Base-by-base conservation (phyloP, 2,329 filamentous ascomycete species). In the Phialophora verrucosa region DNA sequence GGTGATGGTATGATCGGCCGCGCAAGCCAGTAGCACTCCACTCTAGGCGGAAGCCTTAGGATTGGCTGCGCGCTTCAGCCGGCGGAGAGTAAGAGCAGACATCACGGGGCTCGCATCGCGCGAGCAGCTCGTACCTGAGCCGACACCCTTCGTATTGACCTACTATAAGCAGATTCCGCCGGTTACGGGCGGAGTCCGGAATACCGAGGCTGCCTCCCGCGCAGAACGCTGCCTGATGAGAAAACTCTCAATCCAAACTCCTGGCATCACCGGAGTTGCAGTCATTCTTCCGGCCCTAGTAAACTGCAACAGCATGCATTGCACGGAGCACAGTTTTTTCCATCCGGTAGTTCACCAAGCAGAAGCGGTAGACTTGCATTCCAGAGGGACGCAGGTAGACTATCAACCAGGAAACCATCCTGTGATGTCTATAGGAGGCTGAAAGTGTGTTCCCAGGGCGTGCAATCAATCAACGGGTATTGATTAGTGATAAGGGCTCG, bases 91-190 rank as follows among this genome's bases (percentile, higher is more conserved):
- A n/a, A 44, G 38, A 44, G 38, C 17, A 44, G 38, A 44, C 38
- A n/a, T 44, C 38, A 20, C 17, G 2, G 6, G 6, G 38, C 38
- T 44, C 38, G 38, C 38, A n/a, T 44, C 17, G 17, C 17, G 6
- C 14, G 17, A 44, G 14, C 38, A n/a, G 38, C 17, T 44, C 38
- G 38, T 44, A 42, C 7, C 17, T 59, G 27, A 50, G 35, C 57
- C 44, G 57, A 49, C 42, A 31, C 17, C 11, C 17, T n/a, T 32
- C 42, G 42, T 35, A 50, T 59, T 35, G 32, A 50, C 27, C 25
- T 50, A 35, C 57, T 20, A n/a, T 59, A 59, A 50, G 57, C 55
- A 58, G 31, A 23, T 58, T 32, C 55, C 57, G 38, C 38, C 17
- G 5, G 38, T 5, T 7, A 44, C 38, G 38, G 38, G 38, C 38